Evolutionary conservation across 2,329 filamentous ascomycete genomes (phyloP), one percentile per base, ranked within the genome.

Genomic region (Scytalidium lignicola): DNA sequence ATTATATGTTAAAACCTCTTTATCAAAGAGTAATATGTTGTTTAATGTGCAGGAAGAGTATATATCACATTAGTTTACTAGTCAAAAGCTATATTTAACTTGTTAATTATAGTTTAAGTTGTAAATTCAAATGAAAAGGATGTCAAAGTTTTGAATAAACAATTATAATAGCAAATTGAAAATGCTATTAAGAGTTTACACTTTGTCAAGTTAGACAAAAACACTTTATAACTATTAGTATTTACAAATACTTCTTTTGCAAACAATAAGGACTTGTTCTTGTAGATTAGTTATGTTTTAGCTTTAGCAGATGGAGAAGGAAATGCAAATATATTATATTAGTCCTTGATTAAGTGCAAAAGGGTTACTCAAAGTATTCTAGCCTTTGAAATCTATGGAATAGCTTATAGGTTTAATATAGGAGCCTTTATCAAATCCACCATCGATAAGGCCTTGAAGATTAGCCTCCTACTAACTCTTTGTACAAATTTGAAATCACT

Each of bases 391-490:
- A 41, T 59, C 12, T 57, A 52, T 19, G 44, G 40, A 0, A 55
- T 58, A 44, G 48, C 54, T 18, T 21, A 0, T 17, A 51, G 51
- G 13, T 42, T 55, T 13, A 49, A 57, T 43, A 51, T 55, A 21
- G 41, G 18, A 7, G 42, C 49, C 29, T 26, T 40, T 7, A 46
- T 57, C 10, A 29, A 12, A 18, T 40, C 37, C 13, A 55, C 44
- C 2, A 12, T 53, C n/a, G 23, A 26, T 10, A 26, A 26, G 23
- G 10, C 10, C 23, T 5, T 26, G 23, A 26, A 26, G 23, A 26
- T 6, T 26, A 26, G 10, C 10, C 5, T 26, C 5, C 10, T 26
- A 26, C 23, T 26, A 10, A 26, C n/a, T n/a, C n/a, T n/a, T n/a
- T n/a, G n/a, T n/a, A n/a, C n/a, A n/a, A n/a, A n/a, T n/a, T n/a